These are phyloP conservation scores for Pseudoneurospora amorphoporcata DNA, from an alignment of 495 filamentous ascomycete species.

Conservation along the genomic window DNA sequence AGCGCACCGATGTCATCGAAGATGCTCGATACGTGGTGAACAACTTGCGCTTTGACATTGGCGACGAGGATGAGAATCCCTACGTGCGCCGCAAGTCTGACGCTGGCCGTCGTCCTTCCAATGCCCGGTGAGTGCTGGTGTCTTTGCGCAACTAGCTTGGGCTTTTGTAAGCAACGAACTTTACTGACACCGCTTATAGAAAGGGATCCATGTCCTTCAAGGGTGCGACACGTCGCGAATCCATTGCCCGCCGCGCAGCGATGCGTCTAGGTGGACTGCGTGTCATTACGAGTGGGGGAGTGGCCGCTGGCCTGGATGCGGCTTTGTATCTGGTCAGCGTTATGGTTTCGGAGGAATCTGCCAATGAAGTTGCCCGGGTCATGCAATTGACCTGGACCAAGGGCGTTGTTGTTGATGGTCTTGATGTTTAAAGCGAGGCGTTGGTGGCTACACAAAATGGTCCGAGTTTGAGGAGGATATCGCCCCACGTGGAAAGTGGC, in stretches of 20 bases:
- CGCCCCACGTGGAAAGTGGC: not conserved
- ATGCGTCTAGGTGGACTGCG: constrained; percentile 59
- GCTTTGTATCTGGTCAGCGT: constrained; percentile 66
- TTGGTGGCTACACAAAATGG: not conserved
- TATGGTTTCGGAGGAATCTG: constrained; percentile 55
- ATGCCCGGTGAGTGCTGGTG: constrained; percentile 39
- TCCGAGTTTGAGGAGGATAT: not conserved
- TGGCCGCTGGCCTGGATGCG: constrained; percentile 70
- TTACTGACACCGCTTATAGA: constrained; percentile 16
- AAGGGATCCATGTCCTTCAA: constrained; percentile 68
- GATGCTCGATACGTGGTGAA: constrained; percentile 69
- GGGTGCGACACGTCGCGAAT: constrained; percentile 53
- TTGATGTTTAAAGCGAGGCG: constrained; percentile 49
- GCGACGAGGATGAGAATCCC: constrained; percentile 63
- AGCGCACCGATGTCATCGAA: constrained; percentile 63
- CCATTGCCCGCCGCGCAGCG: constrained; percentile 52
- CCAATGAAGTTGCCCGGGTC: constrained; percentile 54
- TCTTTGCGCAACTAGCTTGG: not conserved
- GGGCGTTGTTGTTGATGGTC: constrained; percentile 58
- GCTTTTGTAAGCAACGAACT: not conserved
- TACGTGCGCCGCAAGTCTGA: constrained; percentile 60
- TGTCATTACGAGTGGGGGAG: constrained; percentile 66
- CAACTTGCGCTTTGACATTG: constrained; percentile 66
- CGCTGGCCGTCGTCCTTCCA: constrained; percentile 47
- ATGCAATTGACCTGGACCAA: constrained; percentile 67